A percentile compares a stretch with the other conserved stretches of the same genome.
phyloP scores from a whole-genome alignment of 495 filamentous ascomycete species.

The Xylaria venustula region DNA sequence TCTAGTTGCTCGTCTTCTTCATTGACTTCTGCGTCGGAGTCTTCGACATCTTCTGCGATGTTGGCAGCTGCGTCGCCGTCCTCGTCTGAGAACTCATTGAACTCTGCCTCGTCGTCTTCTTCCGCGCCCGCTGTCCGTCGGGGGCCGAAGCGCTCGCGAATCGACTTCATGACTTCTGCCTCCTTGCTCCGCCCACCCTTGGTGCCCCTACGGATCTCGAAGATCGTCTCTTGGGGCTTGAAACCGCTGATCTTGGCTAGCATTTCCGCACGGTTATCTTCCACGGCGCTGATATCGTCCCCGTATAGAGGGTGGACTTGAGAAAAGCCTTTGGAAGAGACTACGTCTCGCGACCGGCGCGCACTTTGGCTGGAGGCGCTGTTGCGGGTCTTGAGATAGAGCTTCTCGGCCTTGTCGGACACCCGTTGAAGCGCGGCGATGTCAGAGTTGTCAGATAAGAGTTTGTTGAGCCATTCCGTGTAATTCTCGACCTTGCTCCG shows the following conservation, averaged over 20 bases:
- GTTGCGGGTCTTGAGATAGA: conserved; percentile 86
- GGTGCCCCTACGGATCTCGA: conserved; percentile 79
- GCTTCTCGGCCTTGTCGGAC: conserved; percentile 83
- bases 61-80: conserved; percentile 22
- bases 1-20: conserved; percentile 40
- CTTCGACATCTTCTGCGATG: conserved; percentile 33
- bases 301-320: conserved; percentile 76
- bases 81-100: conserved; percentile 11
- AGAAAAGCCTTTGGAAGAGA: conserved; percentile 64
- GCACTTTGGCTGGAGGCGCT: conserved; percentile 84
- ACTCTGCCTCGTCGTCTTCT: conserved; percentile 34
- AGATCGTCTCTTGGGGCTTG: conserved; percentile 87
- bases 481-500: conserved; percentile 68
- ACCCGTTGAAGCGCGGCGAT: conserved; percentile 67
- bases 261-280: conserved; percentile 77
- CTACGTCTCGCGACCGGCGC: conserved; percentile 75
- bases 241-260: conserved; percentile 81
- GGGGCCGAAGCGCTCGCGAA: conserved; percentile 60
- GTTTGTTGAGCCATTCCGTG: conserved; percentile 75
- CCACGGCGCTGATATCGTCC: conserved; percentile 57
- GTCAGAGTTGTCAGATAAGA: conserved; percentile 72
- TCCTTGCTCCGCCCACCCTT: conserved; percentile 61
- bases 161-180: conserved; percentile 73
- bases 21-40: conserved; percentile 45
- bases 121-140: conserved; percentile 36